Conservation (phyloP, 495 filamentous ascomycete species). For the Penicillium roqueforti region DNA sequence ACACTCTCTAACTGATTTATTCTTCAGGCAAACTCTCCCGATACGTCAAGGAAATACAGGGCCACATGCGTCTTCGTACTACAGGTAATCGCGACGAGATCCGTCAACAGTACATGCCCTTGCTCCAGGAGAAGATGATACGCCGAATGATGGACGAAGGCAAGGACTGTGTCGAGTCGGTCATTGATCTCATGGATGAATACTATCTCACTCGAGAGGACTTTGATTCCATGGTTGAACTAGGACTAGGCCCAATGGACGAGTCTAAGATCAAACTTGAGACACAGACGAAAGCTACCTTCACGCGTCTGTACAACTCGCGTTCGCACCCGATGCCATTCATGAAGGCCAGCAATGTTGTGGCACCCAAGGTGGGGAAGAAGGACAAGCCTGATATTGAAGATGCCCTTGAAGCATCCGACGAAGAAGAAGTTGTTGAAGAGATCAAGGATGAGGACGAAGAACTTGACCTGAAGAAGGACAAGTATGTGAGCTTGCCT, state of each 20-base stretch:
- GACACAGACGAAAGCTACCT: conserved; percentile 77
- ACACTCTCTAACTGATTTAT: conserved; percentile 14
- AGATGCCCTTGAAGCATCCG: conserved; percentile 91
- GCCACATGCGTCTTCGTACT: conserved; percentile 88
- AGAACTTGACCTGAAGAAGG: conserved; percentile 77
- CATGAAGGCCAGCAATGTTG: conserved; percentile 82
- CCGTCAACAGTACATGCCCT: conserved; percentile 86
- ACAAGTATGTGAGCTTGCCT: conserved; percentile 91
- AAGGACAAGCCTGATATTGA: conserved; percentile 91
- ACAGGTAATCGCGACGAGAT: conserved; percentile 94
- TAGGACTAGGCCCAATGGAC: conserved; percentile 81
- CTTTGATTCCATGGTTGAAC: conserved; percentile 86
- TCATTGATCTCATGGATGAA: conserved; percentile 90
- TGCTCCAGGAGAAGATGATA: conserved; percentile 80
- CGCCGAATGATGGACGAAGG: conserved; percentile 65
- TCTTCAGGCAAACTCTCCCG: conserved; percentile 68
- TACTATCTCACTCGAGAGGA: conserved; percentile 97
- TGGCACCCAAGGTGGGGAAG: conserved; percentile 61
- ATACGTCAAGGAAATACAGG: conserved; percentile 89
- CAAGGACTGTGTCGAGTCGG: conserved; percentile 66
- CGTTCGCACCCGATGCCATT: conserved; percentile 88
- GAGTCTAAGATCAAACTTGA: conserved; percentile 72
- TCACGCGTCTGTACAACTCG: conserved; percentile 86
- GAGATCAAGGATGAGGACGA: conserved; percentile 59
- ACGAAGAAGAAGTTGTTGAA: conserved; percentile 62